These are phyloP conservation scores for Fusarium acutatum DNA, from an alignment of 2,329 filamentous ascomycete genomes.

Conservation along the genomic window DNA sequence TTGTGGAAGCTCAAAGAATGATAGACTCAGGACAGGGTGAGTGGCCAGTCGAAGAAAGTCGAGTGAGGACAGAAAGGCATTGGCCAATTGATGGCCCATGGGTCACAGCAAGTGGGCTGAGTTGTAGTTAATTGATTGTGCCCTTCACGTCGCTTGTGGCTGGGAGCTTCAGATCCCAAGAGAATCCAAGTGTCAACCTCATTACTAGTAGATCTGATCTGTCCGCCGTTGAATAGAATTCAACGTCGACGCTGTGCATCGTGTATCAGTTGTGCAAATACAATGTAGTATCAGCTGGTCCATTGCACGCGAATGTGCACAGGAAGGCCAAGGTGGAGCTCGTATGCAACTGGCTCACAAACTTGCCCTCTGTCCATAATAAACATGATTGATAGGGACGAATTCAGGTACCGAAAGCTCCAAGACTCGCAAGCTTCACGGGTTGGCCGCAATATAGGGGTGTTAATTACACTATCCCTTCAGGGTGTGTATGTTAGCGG, in stretches of 20 bases:
- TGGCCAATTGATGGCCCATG: slow-evolving; percentile 32
- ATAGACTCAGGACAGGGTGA: slow-evolving; percentile 8
- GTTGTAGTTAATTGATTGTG: slow-evolving; percentile 29
- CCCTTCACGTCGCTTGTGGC: slow-evolving; percentile 16
- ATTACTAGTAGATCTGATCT: slow-evolving; percentile 18
- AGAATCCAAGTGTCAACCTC: slow-evolving; percentile 30
- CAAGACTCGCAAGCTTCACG: slow-evolving; percentile 14
- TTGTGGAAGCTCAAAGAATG: slow-evolving; percentile 10
- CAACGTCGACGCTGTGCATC: slow-evolving; percentile 9
- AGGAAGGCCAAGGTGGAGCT: slow-evolving; percentile 2
- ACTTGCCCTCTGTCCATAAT: not conserved
- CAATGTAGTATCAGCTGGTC: not conserved
- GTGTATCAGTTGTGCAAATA: slow-evolving; percentile 20
- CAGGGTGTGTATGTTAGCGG: slow-evolving; percentile 14
- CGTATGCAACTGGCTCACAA: not conserved
- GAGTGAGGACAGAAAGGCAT: slow-evolving; percentile 24
- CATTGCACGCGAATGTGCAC: slow-evolving; percentile 7
- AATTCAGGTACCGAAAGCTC: slow-evolving; percentile 20
- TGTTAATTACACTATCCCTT: slow-evolving; percentile 8
- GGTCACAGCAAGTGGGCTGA: slow-evolving; percentile 33
- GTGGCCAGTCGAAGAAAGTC: slow-evolving; percentile 15
- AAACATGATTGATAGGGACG: not conserved
- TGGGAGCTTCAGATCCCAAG: slow-evolving; percentile 30
- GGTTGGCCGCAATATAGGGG: slow-evolving; percentile 4
- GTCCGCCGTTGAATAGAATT: not conserved